A percentile compares a stretch with the other conserved stretches of the same genome.
phyloP scores from a whole-genome alignment of 495 filamentous ascomycete genomes.

The Daldinia decipiens region DNA sequence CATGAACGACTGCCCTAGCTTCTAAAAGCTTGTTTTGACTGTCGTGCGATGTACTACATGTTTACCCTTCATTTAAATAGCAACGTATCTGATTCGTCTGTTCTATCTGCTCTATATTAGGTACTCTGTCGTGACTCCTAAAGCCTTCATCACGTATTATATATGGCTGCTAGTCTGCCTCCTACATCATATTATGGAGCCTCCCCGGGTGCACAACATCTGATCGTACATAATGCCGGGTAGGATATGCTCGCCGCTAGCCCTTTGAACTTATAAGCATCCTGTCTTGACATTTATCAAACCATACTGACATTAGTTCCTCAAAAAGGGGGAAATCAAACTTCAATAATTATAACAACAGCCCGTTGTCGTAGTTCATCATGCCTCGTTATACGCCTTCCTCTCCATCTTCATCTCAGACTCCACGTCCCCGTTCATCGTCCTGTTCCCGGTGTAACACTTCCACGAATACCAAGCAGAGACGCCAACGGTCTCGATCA shows the following conservation, averaged over 20 bases:
- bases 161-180: neutral
- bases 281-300: neutral
- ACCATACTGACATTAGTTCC: neutral
- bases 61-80: neutral
- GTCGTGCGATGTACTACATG: neutral
- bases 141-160: neutral
- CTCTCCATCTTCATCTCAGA: constrained; percentile 23
- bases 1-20: neutral
- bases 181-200: neutral
- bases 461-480: neutral
- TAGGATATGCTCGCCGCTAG: neutral
- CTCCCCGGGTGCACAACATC: neutral
- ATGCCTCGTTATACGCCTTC: constrained; percentile 36
- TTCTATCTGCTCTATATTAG: neutral
- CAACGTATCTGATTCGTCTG: neutral
- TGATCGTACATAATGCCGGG: neutral
- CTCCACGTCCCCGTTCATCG: constrained; percentile 5
- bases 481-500: constrained; percentile 7
- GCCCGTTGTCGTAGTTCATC: neutral
- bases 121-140: neutral
- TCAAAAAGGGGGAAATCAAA: neutral
- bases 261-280: neutral
- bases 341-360: neutral
- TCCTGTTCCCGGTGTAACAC: constrained; percentile 26
- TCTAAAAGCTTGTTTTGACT: neutral